Conservation (phyloP, 371 early-diverging fungal genomes). For the Choanephora cucurbitarum region DNA sequence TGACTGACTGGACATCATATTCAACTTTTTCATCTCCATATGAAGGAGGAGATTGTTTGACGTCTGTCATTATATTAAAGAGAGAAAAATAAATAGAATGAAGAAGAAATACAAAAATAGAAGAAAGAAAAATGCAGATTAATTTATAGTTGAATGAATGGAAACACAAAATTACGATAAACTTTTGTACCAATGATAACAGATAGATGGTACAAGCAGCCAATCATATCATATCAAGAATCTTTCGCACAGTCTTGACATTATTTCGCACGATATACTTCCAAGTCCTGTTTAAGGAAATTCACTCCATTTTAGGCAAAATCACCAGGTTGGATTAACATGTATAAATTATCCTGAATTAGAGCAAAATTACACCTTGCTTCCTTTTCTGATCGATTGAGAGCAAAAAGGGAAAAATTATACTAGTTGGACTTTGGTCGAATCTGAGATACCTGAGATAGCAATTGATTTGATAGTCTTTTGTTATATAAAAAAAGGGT, state of each 20-base stretch:
- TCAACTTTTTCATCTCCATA: slow-evolving; percentile 36
- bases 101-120: slow-evolving; percentile 2
- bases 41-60: slow-evolving; percentile 1
- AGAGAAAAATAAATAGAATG: slow-evolving; percentile 5
- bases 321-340: slow-evolving; percentile 1
- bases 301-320: slow-evolving; percentile 22
- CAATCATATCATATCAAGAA: slow-evolving; percentile 9
- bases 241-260: slow-evolving; percentile 22
- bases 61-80: slow-evolving; percentile 13
- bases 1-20: slow-evolving; percentile 28
- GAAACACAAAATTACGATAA: slow-evolving; percentile 1
- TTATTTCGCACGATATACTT: slow-evolving; percentile 26
- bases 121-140: neutral
- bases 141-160: slow-evolving; percentile 6
- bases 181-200: slow-evolving; percentile 11
- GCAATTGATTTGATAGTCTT: no score
- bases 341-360: slow-evolving; percentile 10
- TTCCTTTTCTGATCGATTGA: no score
- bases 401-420: no score
- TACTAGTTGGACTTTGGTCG: no score
- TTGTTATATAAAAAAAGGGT: neutral
- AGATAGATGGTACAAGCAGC: slow-evolving; percentile 10
- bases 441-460: no score
- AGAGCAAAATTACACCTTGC: neutral
- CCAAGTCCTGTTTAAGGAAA: slow-evolving; percentile 15